Evolutionary conservation across 345 rosid species (phyloP).

Genomic region (Linum lewisii): DNA sequence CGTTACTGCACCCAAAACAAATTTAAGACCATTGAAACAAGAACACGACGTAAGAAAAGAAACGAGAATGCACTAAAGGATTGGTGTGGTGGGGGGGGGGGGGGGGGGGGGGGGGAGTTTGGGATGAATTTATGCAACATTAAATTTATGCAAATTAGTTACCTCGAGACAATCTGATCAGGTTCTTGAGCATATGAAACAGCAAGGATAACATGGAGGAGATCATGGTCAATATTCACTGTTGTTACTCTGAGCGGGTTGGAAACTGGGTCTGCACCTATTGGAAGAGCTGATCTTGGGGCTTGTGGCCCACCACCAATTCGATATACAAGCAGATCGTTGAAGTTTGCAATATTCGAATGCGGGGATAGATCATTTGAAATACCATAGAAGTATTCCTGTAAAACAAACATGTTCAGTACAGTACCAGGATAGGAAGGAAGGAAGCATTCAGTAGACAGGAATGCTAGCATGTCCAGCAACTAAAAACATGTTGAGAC

Average conservation of each 20-base stretch:
- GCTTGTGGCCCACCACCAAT: constrained; percentile 90
- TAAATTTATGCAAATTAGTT: no score
- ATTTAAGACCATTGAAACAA: not conserved
- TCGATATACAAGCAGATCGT: constrained; percentile 55
- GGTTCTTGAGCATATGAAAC: constrained; percentile 77
- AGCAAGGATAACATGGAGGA: constrained; percentile 73
- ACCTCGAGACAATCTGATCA: constrained; percentile 71
- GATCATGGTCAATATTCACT: constrained; percentile 44
- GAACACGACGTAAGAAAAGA: not conserved
- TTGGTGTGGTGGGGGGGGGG: no score
- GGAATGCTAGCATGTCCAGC: no score
- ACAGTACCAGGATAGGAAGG: not conserved
- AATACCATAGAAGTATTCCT: constrained; percentile 87
- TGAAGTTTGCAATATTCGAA: constrained; percentile 51
- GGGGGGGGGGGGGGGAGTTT: no score
- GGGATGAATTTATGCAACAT: no score
- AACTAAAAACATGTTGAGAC: not conserved
- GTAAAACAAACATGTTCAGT: constrained; percentile 12
- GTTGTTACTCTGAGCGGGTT: constrained; percentile 53
- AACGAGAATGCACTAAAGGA: not conserved
- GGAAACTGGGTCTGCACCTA: constrained; percentile 63
- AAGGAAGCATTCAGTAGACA: not conserved
- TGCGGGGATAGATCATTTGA: constrained; percentile 75
- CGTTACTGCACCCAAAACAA: constrained; percentile 39
- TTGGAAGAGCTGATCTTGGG: constrained; percentile 73